Percentiles rank a stretch among this genome's conserved stretches.
These are phyloP conservation scores for Mixia osmundae DNA, from an alignment of 1,284 basidiomycete genomes.

Conservation along the genomic window DNA sequence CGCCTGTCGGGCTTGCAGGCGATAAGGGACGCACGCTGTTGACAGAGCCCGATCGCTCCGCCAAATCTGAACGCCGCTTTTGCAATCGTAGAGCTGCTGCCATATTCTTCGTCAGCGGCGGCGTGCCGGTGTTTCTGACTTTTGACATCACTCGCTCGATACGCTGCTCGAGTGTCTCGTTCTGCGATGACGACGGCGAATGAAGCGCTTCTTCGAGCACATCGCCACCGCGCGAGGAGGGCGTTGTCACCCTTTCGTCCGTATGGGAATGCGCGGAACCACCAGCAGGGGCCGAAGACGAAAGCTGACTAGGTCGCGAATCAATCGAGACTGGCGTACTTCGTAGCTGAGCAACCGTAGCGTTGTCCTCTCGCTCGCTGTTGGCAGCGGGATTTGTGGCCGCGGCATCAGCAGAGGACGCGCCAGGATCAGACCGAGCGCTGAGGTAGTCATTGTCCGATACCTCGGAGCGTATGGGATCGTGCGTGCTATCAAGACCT, in stretches of 20 bases:
- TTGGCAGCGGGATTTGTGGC: not conserved
- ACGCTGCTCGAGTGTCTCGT: constrained; percentile 40
- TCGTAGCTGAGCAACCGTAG: constrained; percentile 12
- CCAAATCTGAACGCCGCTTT: constrained; percentile 7
- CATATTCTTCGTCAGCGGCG: constrained; percentile 1
- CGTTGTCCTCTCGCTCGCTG: constrained; percentile 7
- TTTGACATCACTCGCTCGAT: constrained; percentile 54
- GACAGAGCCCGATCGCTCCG: not conserved
- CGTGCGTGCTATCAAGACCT: too few species aligned
- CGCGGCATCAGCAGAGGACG: not conserved
- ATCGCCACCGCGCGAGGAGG: constrained; percentile 23
- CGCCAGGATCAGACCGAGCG: not conserved
- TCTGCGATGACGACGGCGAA: constrained; percentile 21
- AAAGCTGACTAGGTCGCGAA: constrained; percentile 2
- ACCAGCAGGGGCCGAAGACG: not conserved
- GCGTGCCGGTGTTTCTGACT: constrained; percentile 18
- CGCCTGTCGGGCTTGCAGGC: not conserved
- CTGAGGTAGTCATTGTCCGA: not conserved
- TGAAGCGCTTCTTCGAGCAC: constrained; percentile 36
- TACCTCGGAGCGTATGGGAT: too few species aligned
- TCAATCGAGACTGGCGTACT: constrained; percentile 6
- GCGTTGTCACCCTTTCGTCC: constrained; percentile 6
- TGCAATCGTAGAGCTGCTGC: constrained; percentile 9
- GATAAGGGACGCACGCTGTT: not conserved
- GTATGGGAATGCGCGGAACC: not conserved